Percentiles rank a stretch among this genome's conserved stretches.
These are phyloP conservation scores for Purpureocillium takamizusanense DNA, from an alignment of 2,329 filamentous ascomycete species.

Conservation along the genomic window DNA sequence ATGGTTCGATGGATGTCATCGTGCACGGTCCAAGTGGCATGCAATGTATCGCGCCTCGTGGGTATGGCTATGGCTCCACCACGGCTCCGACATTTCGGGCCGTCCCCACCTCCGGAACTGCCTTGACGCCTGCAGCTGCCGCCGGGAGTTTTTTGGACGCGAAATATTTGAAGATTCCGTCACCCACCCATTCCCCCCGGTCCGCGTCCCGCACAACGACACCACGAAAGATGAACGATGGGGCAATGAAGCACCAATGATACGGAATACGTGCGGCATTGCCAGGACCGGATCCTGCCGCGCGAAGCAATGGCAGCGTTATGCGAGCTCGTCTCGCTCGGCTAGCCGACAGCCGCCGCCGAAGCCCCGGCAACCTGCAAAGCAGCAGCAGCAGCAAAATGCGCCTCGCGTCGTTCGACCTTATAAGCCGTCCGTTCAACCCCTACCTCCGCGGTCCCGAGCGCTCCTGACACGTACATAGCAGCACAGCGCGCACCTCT, in stretches of 20 bases:
- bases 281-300: conserved; percentile 7
- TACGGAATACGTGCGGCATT: conserved; percentile 16
- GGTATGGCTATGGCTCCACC: neutral
- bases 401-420: conserved; percentile 12
- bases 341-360: conserved; percentile 10
- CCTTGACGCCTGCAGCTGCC: neutral
- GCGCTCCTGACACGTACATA: too few species aligned
- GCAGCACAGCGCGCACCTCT: neutral
- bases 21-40: too few species aligned
- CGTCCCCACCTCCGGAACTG: conserved; percentile 7
- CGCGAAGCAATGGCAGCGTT: conserved; percentile 16
- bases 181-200: too few species aligned
- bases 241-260: conserved; percentile 17
- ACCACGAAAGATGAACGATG: too few species aligned
- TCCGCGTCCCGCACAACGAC: too few species aligned
- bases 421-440: conserved; percentile 20
- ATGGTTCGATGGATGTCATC: too few species aligned
- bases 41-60: too few species aligned
- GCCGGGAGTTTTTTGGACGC: too few species aligned
- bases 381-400: conserved; percentile 1
- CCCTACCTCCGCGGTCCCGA: neutral
- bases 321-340: conserved; percentile 18
- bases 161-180: too few species aligned
- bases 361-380: conserved; percentile 6
- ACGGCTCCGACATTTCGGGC: conserved; percentile 9